Base-by-base conservation (phyloP, 176 grass and related monocot species). In the Juncus inflexus region DNA sequence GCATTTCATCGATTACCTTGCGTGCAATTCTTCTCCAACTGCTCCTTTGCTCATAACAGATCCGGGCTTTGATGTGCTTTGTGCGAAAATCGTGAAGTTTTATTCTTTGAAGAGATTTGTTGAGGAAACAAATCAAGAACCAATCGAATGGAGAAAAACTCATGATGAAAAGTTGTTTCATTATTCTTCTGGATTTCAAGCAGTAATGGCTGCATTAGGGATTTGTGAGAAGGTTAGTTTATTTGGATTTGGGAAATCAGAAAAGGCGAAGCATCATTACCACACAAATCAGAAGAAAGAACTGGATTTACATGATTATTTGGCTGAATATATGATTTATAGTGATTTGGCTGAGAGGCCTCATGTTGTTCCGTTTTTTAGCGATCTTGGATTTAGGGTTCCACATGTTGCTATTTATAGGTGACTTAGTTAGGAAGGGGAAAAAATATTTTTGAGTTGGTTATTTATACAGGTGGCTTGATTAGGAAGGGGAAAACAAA, bases 151-250 rank as follows among this genome's bases (percentile, higher is more conserved):
- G 92, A 61, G 47, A 73, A 35, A 74, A 39, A 65, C 15, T 0
- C 87, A 85, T 51, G 84, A 89, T 47, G 59, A 73, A 3, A 67
- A 78, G 15, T 63, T 89, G 66, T 97, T 97, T 80, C 92, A 97
- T 50, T 97, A 97, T 76, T 97, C 92, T n/a, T 91, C 87, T 3
- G 92, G 92, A 41, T 85, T 97, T 85, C 92, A 97, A 76, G 87
- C 92, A 62, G 81, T 91, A 70, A 91, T 97, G 92, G 86, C 90
- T 45, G 92, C 87, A 2, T 72, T 89, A 50, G 92, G 92, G 5
- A 84, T 91, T 38, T 97, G 84, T 63, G 87, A 97, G 42, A 82
- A 15, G 50, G 87, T 97, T 50, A 89, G 87, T 76, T 83, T 91
- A 4, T 97, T 91, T 52, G 87, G 87, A 9, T 97, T 91, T 62